Evolutionary conservation across 163 green algal genomes (phyloP), one percentile per base, ranked within the genome.

Genomic region (Scenedesmus sp.): DNA sequence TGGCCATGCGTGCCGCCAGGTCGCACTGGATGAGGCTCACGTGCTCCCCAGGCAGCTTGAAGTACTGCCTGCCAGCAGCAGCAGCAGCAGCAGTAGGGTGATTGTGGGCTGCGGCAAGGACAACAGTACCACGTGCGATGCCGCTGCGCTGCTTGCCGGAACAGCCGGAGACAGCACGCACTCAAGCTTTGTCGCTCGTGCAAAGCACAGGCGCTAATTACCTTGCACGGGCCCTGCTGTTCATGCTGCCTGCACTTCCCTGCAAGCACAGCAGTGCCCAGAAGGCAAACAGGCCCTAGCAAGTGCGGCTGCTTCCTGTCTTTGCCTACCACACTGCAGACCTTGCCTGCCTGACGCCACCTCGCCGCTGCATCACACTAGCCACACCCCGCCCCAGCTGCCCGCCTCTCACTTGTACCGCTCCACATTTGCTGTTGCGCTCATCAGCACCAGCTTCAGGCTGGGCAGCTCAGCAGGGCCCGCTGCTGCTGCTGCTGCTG

Each of bases 381-480:
- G 70, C 10, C 18, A n/a, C 1, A 5, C 12, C 18, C 70, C 2
- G 12, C 23, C 70, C 23, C 0, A 5, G 1, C 23, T 9, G 18
- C 15, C 18, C 9, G 56, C 26, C 9, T 16, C 60, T 52, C 86
- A 91, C 87, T 64, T 85, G 87, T 91, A 91, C 34, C 87, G 55
- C 56, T 91, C 74, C 55, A 91, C 87, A 46, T 91, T 85, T 62
- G 87, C 87, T 74, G 87, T 91, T 46, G 87, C 87, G 18, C 67
- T 86, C 87, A 91, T 91, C 9, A 86, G 55, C 87, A 91, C 87
- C 16, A 91, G 70, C 70, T 91, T 91, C 8, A 91, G 87, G 55
- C 52, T 91, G 56, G 73, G 73, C 55, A 91, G 87, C 87, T 91
- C 87, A n/a, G 67, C 54, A 46, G 74, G 12, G 3, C 84, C 87